Conservation (phyloP, 1,284 basidiomycete genomes). For the Ceratobasidium papillatum region DNA sequence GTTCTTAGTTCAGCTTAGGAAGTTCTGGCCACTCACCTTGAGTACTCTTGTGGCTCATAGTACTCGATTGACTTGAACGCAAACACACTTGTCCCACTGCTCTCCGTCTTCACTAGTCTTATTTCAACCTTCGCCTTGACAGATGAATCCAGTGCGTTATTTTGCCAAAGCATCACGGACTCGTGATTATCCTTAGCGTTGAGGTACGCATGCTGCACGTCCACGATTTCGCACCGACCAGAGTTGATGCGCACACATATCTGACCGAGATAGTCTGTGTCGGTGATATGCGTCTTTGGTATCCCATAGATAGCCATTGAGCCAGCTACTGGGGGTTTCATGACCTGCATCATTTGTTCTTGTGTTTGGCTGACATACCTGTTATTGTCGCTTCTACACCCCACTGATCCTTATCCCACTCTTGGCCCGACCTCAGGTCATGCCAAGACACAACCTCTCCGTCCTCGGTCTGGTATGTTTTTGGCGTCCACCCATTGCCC, state of each 20-base stretch:
- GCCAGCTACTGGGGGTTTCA: not conserved
- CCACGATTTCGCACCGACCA: slow-evolving; percentile 4
- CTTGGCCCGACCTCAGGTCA: not conserved
- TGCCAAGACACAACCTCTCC: slow-evolving; percentile 4
- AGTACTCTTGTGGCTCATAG: not conserved
- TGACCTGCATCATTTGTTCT: not conserved
- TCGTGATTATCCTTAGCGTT: not conserved
- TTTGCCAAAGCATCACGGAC: slow-evolving; percentile 2
- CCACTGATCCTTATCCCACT: not conserved
- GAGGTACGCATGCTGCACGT: not conserved
- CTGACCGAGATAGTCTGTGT: not conserved
- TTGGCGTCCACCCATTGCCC: not conserved
- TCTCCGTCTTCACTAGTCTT: not conserved
- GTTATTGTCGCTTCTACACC: slow-evolving; percentile 5
- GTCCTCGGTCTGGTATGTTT: not conserved
- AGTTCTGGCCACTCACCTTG: slow-evolving; percentile 1
- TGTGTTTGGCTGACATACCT: not conserved
- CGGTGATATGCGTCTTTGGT: not conserved
- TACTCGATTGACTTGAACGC: slow-evolving; percentile 14
- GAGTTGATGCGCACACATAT: slow-evolving; percentile 23
- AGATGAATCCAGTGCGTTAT: slow-evolving; percentile 6
- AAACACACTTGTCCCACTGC: not conserved
- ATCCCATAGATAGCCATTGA: slow-evolving; percentile 4
- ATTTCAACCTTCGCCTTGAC: not conserved
- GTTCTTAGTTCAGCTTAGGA: too few species aligned